Base-by-base conservation (phyloP, 306 rosid species). In the Sicyos baderoa region DNA sequence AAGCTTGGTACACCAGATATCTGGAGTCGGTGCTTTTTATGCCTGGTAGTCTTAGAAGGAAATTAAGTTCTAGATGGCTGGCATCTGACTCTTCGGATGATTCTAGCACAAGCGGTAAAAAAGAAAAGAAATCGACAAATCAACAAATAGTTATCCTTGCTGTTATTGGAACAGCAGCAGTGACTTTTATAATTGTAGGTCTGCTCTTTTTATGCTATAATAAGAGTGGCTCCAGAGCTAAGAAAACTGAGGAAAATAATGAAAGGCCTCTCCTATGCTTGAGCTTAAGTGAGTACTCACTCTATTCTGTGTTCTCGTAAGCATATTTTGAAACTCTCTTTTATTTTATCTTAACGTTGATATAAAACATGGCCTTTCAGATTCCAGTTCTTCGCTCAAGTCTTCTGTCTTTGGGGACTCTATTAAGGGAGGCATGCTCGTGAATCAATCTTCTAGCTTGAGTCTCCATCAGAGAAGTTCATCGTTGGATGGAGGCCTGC, bases 221-320 rank as follows among this genome's bases (percentile, higher is more conserved):
- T 74, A 75, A 76, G 72, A 54, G 54, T 67, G 83, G 83, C 18
- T 75, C 66, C 50, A 71, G 45, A 77, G 78, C 9, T 48, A 48
- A 80, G n/a, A 82, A 75, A 76, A 90, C 70, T 66, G 99, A 94
- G 76, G 91, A 77, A 75, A 88, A 74, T 67, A 95, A 94, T 81
- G 91, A 90, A 75, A 90, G 88, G 75, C 97, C 99, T 37, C 90
- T 94, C 57, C 96, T 93, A 73, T 84, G 86, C 86, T 48, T 85
- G 85, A 90, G 89, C 84, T 48, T 72, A 77, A 77, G 77, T 22
- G 95, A 90, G 80, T 80, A 68, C 79, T 86, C 97, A n/a, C n/a
- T n/a, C n/a, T n/a, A n/a, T n/a, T n/a, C n/a, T 18, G 63, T 78
- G 53, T 67, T 74, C 73, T 25, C 75, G 21, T 44, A 14, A 25